Conservation (phyloP, 2,329 filamentous ascomycete genomes). For the Beauveria sp. region DNA sequence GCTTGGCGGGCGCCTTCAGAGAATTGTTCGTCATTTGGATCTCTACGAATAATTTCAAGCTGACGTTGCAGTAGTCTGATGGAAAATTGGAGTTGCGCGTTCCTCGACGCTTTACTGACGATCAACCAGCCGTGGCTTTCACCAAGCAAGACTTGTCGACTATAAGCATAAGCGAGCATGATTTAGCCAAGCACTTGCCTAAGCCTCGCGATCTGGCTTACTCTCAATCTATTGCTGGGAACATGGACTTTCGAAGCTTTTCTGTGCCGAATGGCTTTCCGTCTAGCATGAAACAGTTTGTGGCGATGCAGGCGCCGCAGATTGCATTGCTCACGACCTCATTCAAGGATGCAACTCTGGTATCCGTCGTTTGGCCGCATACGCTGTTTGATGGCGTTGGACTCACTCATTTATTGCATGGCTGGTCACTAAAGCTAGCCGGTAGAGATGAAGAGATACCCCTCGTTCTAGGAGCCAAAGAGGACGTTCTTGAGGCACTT, state of each 20-base stretch:
- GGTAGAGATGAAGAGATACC: slow-evolving; percentile 33
- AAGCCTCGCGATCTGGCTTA: not conserved
- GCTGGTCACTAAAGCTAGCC: slow-evolving; percentile 35
- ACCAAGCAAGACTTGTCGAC: not conserved
- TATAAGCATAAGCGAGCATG: not conserved
- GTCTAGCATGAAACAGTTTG: not conserved
- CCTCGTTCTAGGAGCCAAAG: slow-evolving; percentile 16
- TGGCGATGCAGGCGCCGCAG: not conserved
- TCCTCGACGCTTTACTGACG: not conserved
- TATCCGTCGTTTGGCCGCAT: slow-evolving; percentile 38
- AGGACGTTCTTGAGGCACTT: not conserved
- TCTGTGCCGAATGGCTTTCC: not conserved
- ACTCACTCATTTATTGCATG: slow-evolving; percentile 29
- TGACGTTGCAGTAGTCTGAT: not conserved
- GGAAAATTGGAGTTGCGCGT: slow-evolving; percentile 6
- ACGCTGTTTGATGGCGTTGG: slow-evolving; percentile 38
- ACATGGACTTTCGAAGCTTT: not conserved
- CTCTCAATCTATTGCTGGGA: not conserved
- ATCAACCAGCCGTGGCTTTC: not conserved
- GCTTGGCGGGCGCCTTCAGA: slow-evolving; percentile 33
- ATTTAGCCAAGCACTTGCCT: not conserved
- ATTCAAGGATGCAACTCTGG: slow-evolving; percentile 39
- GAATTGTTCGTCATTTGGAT: not conserved
- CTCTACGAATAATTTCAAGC: not conserved
- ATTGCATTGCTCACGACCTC: slow-evolving; percentile 24